Conservation (phyloP, 2,329 filamentous ascomycete genomes). For the Aspergillus jensenii region DNA sequence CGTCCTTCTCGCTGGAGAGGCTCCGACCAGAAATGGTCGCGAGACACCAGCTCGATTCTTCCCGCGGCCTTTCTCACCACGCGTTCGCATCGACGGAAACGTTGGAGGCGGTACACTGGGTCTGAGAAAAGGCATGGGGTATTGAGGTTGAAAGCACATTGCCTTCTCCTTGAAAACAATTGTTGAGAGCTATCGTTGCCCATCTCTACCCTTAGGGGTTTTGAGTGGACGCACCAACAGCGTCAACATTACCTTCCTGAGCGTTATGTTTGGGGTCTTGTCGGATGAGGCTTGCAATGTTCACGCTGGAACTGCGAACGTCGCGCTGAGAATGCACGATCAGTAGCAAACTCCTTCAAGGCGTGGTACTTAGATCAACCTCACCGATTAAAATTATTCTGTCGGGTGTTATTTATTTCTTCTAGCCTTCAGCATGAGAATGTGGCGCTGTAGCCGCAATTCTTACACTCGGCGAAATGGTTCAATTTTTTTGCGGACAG, state of each 20-base stretch:
- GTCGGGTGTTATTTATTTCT: constrained; percentile 67
- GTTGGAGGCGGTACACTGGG: constrained; percentile 43
- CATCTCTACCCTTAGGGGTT: constrained; percentile 14
- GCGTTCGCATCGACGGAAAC: constrained; percentile 28
- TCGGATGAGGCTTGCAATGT: constrained; percentile 63
- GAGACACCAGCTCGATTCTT: constrained; percentile 77
- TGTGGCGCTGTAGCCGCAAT: constrained; percentile 88
- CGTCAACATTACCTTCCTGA: constrained; percentile 55
- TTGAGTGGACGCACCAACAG: constrained; percentile 30
- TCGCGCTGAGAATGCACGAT: constrained; percentile 26
- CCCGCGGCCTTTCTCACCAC: constrained; percentile 41
- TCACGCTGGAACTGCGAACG: constrained; percentile 25
- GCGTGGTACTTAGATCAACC: constrained; percentile 31
- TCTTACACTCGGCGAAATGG: constrained; percentile 77
- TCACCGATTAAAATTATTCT: constrained; percentile 78
- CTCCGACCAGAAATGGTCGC: constrained; percentile 38
- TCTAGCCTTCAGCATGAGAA: constrained; percentile 71
- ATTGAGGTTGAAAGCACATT: constrained; percentile 70
- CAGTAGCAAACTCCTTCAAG: constrained; percentile 21
- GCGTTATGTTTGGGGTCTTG: constrained; percentile 65
- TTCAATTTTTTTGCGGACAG: constrained; percentile 64
- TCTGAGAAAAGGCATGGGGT: constrained; percentile 65
- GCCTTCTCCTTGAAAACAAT: constrained; percentile 76
- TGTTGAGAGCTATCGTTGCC: constrained; percentile 54
- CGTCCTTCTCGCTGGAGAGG: constrained; percentile 77